Base-by-base conservation (phyloP, 2,329 filamentous ascomycete species). In the Diaporthe citri region DNA sequence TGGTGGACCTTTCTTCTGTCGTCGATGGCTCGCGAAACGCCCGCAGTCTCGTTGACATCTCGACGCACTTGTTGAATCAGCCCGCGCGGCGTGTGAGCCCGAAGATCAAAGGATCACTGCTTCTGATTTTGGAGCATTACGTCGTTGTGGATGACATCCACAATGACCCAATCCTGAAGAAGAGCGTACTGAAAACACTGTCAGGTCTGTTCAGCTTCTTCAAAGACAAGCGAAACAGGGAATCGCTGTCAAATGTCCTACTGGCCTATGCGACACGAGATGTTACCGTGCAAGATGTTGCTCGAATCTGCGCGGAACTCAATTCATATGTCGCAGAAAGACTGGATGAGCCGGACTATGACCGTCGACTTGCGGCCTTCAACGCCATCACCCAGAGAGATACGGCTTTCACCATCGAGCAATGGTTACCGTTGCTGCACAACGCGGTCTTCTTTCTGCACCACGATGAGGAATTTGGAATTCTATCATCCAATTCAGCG, bases 171-270 rank as follows among this genome's bases (percentile, higher is more conserved):
- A 87, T 88, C 34, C 84, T 96, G 22, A 90, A 90, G 66, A 85
- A 88, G 59, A 88, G 90, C 48, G 90, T 97, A 0, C 97, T 94
- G 81, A 87, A 91, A 60, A 94, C 94, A 0, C 85, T 97, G 13
- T 93, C 94, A 5, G 92, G 94, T 0, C 89, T 98, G 46, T 98
- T 98, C 81, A 94, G 95, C 72, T 98, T 96, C 82, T 96, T 98
- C 86, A 94, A 92, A 79, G 96, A 98, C 82, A 90, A 92, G 57
- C 86, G 90, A 57, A 97, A 95, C 80, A 90, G 97, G 72, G 88
- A 92, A 76, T 88, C 94, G 0, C 85, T 98, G 39, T 94, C 93
- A 22, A 88, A 92, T 59, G 93, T 97, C 4, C 85, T 98, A 10
- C 83, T 88, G 20, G 92, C 93, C 25, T 92, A 98, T 76, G 91